Percentiles rank a stretch among this genome's conserved stretches.
These are phyloP conservation scores for Monosporozyma siamensis DNA, from an alignment of 805 yeast species.

Conservation along the genomic window DNA sequence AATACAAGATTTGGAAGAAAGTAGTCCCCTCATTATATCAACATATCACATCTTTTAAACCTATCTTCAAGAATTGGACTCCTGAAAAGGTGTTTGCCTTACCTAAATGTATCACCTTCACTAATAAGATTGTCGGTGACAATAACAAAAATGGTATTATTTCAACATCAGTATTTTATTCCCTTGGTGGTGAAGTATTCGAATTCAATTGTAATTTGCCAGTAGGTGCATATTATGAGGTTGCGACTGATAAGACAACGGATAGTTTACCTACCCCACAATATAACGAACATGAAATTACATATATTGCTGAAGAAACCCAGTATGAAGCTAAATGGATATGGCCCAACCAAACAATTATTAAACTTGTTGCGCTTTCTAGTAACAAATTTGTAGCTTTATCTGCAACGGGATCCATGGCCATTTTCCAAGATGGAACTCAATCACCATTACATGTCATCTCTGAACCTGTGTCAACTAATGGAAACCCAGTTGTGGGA, in stretches of 20 bases:
- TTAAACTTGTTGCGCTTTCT: constrained; percentile 15
- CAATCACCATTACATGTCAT: constrained; percentile 20
- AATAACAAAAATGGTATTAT: constrained; percentile 21
- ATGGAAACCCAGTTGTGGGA: neutral
- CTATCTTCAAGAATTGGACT: constrained; percentile 20
- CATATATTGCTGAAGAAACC: constrained; percentile 7
- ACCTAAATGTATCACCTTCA: constrained; percentile 21
- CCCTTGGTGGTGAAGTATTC: constrained; percentile 23
- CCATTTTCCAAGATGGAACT: constrained; percentile 25
- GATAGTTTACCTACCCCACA: constrained; percentile 2
- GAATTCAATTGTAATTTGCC: constrained; percentile 25
- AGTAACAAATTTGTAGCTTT: constrained; percentile 22
- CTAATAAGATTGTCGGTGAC: constrained; percentile 18
- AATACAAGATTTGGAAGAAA: constrained; percentile 75
- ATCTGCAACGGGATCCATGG: constrained; percentile 24
- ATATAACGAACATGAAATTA: constrained; percentile 3
- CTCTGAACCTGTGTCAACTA: constrained; percentile 10
- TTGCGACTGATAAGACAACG: neutral
- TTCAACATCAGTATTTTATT: constrained; percentile 18
- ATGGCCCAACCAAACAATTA: constrained; percentile 22
- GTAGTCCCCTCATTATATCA: constrained; percentile 65
- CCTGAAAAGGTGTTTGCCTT: constrained; percentile 4
- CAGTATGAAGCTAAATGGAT: constrained; percentile 20
- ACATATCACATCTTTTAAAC: constrained; percentile 30
- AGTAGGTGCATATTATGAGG: constrained; percentile 17